These are phyloP conservation scores for Pyrus pyrifolia DNA, from an alignment of 306 rosid species.

Conservation along the genomic window DNA sequence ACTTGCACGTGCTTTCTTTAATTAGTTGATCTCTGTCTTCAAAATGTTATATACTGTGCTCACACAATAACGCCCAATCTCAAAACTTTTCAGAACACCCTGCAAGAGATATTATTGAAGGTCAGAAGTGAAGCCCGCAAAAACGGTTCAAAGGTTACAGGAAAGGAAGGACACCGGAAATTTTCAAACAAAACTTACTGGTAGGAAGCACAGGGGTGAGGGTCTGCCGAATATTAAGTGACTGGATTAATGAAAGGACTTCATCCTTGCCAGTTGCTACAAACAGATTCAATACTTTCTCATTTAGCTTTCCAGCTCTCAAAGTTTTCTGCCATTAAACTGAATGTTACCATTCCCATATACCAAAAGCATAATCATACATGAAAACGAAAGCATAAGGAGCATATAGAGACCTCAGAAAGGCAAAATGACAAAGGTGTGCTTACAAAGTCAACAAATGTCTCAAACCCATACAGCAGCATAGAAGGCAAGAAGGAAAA, in stretches of 20 bases:
- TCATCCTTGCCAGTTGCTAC: slow-evolving; percentile 82
- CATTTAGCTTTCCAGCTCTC: slow-evolving; percentile 83
- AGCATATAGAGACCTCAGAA: not conserved
- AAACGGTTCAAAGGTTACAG: slow-evolving; percentile 1
- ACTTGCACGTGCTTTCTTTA: slow-evolving; percentile 10
- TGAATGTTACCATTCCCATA: not conserved
- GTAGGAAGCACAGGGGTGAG: slow-evolving; percentile 87
- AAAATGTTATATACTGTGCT: slow-evolving; percentile 6
- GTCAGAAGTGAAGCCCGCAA: slow-evolving; percentile 19
- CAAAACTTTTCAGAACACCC: slow-evolving; percentile 83
- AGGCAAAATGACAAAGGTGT: not conserved
- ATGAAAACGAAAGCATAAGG: not conserved
- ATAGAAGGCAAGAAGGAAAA: not conserved
- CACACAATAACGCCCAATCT: slow-evolving; percentile 22
- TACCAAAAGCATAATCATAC: not conserved
- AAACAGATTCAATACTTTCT: slow-evolving; percentile 75
- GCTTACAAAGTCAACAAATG: not conserved
- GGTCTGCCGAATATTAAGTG: slow-evolving; percentile 64
- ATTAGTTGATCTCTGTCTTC: slow-evolving; percentile 14
- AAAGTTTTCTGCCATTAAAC: slow-evolving; percentile 59
- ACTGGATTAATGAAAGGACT: slow-evolving; percentile 65
- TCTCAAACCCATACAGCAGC: not conserved
- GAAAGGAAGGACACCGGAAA: slow-evolving; percentile 4
- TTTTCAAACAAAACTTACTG: slow-evolving; percentile 46
- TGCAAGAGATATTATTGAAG: slow-evolving; percentile 25